Percentiles rank a stretch among this genome's conserved stretches.
These are phyloP conservation scores for Larix sibirica DNA, from an alignment of 83 land plant genomes.

Conservation along the genomic window DNA sequence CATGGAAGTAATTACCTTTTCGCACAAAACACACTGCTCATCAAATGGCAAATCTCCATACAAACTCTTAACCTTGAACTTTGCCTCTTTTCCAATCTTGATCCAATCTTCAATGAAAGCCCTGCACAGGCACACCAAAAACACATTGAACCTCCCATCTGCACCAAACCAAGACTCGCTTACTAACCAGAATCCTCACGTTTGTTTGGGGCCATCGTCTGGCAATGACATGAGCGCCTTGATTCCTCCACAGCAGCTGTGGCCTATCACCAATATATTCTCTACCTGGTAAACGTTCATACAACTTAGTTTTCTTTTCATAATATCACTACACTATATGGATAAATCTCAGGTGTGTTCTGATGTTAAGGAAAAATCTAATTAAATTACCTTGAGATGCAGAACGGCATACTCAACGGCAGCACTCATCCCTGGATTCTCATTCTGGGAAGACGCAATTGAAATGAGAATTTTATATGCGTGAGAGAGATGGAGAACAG, in stretches of 20 bases:
- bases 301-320: too few relatives aligned
- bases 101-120: slow-evolving; percentile 88
- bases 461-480: too few relatives aligned
- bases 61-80: slow-evolving; percentile 30
- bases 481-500: too few relatives aligned
- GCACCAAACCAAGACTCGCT: neutral
- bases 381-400: neutral
- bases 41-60: slow-evolving; percentile 17
- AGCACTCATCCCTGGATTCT: too few relatives aligned
- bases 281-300: slow-evolving; percentile 33
- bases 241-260: slow-evolving; percentile 89
- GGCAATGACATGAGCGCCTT: slow-evolving; percentile 76
- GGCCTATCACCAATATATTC: slow-evolving; percentile 76
- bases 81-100: slow-evolving; percentile 56
- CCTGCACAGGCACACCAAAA: slow-evolving; percentile 20
- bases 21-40: slow-evolving; percentile 52
- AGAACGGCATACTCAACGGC: too few relatives aligned
- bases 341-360: neutral
- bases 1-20: slow-evolving; percentile 33
- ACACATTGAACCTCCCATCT: neutral
- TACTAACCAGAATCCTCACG: slow-evolving; percentile 22
- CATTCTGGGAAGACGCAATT: too few relatives aligned
- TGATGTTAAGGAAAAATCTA: neutral
- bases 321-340: too few relatives aligned
- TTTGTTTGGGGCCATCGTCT: slow-evolving; percentile 52